These are phyloP conservation scores for Aegilops tauschii DNA, from an alignment of 176 grass and related monocot species.

Conservation along the genomic window DNA sequence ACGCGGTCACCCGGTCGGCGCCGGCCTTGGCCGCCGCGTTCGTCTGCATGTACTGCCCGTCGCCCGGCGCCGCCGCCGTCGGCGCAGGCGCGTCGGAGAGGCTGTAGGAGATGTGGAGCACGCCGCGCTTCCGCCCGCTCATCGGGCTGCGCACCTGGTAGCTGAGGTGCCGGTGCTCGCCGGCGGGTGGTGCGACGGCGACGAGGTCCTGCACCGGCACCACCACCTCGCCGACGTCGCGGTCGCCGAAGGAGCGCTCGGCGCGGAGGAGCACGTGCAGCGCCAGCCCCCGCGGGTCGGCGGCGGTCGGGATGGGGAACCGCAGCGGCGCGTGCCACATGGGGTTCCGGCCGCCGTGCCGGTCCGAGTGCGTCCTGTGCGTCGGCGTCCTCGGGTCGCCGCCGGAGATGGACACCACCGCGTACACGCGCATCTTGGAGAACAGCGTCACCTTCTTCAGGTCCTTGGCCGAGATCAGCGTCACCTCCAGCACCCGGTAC, in stretches of 20 bases:
- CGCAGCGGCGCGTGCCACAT: slow-evolving; percentile 55
- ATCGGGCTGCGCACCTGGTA: slow-evolving; percentile 58
- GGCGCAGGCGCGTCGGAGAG: slow-evolving; percentile 25
- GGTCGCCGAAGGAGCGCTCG: slow-evolving; percentile 56
- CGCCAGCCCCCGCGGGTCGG: slow-evolving; percentile 31
- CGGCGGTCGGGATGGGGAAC: slow-evolving; percentile 35
- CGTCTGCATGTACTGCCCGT: not conserved
- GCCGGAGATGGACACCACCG: slow-evolving; percentile 64
- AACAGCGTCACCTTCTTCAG: slow-evolving; percentile 77
- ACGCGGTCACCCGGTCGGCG: slow-evolving; percentile 19
- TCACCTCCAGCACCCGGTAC: slow-evolving; percentile 62
- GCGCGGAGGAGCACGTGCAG: slow-evolving; percentile 63
- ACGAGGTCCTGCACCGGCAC: slow-evolving; percentile 58
- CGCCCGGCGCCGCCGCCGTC: not conserved
- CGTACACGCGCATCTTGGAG: slow-evolving; percentile 82
- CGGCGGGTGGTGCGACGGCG: not conserved
- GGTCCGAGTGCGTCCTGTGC: slow-evolving; percentile 62
- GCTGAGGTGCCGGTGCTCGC: slow-evolving; percentile 26
- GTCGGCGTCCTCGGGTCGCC: slow-evolving; percentile 43
- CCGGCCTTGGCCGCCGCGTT: not conserved
- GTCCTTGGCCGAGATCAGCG: slow-evolving; percentile 73
- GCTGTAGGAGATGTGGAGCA: slow-evolving; percentile 53
- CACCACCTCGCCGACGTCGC: slow-evolving; percentile 65
- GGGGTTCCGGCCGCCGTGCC: slow-evolving; percentile 52
- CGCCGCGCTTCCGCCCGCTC: slow-evolving; percentile 37